A percentile compares a stretch with the other conserved stretches of the same genome.
Conservation (phyloP, 768 basidiomycete species). For the Psilocybe cubensis region DNA sequence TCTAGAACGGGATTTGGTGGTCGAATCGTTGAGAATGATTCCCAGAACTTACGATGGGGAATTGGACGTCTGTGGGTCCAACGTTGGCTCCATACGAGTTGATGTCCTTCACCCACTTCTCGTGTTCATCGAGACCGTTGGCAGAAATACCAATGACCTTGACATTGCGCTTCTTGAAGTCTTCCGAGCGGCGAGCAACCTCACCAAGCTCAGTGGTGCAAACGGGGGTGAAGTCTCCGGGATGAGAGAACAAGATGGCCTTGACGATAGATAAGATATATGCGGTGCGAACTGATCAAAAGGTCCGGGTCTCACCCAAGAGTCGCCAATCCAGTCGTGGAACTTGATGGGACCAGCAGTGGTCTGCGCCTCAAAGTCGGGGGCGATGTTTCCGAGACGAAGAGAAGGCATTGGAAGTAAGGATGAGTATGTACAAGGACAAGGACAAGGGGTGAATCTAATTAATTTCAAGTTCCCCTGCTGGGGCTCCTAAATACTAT, state of each 20-base stretch:
- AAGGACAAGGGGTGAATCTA: conserved; percentile 7
- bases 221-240: conserved; percentile 90
- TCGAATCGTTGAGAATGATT: background rate
- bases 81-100: conserved; percentile 74
- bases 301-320: conserved; percentile 62
- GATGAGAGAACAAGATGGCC: conserved; percentile 94
- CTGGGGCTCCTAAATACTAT: conserved; percentile 17
- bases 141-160: conserved; percentile 95
- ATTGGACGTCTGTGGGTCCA: conserved; percentile 76
- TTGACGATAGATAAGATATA: conserved; percentile 28
- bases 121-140: conserved; percentile 84
- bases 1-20: conserved; percentile 54
- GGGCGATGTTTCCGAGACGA: conserved; percentile 86
- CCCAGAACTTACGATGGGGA: conserved; percentile 79
- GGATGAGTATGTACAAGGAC: background rate
- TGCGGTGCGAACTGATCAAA: conserved; percentile 2
- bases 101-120: conserved; percentile 89
- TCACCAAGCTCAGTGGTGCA: conserved; percentile 98
- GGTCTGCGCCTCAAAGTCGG: conserved; percentile 91
- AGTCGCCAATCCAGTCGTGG: conserved; percentile 89
- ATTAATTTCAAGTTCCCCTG: background rate
- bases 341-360: conserved; percentile 88
- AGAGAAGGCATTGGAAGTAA: conserved; percentile 48
- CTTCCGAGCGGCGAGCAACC: conserved; percentile 83
- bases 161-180: conserved; percentile 87